These are phyloP conservation scores for Phytophthora agathidicida DNA, from an alignment of 352 stramenopile genomes.

Conservation along the genomic window DNA sequence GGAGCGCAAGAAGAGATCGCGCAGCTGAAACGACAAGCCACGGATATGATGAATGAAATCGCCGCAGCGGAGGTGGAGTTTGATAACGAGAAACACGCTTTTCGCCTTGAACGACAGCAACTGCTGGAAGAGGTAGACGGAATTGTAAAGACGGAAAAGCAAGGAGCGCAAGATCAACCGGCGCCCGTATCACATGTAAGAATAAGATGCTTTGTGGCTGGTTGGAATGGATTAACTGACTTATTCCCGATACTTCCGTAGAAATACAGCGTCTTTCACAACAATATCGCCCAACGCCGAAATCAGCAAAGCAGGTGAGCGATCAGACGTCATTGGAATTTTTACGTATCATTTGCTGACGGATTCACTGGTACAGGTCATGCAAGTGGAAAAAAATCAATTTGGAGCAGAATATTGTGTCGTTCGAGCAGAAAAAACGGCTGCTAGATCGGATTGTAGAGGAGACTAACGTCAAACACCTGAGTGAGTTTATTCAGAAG, in stretches of 20 bases:
- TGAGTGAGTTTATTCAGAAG: slow-evolving; percentile 69
- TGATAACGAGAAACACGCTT: slow-evolving; percentile 52
- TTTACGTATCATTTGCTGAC: too few relatives aligned
- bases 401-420: slow-evolving; percentile 69
- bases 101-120: slow-evolving; percentile 53
- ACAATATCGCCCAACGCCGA: slow-evolving; percentile 46
- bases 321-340: neutral
- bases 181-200: slow-evolving; percentile 24
- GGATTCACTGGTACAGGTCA: slow-evolving; percentile 15
- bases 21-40: slow-evolving; percentile 43
- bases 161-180: slow-evolving; percentile 8
- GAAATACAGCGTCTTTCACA: slow-evolving; percentile 45
- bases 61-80: slow-evolving; percentile 46
- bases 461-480: slow-evolving; percentile 52
- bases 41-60: slow-evolving; percentile 46
- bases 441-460: slow-evolving; percentile 62
- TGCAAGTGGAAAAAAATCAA: slow-evolving; percentile 56
- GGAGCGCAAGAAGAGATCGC: slow-evolving; percentile 45
- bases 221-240: neutral
- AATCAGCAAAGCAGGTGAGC: slow-evolving; percentile 45
- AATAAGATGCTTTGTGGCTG: neutral
- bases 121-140: slow-evolving; percentile 56
- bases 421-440: slow-evolving; percentile 76
- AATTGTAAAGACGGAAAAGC: slow-evolving; percentile 48
- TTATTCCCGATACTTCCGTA: slow-evolving; percentile 3